Conservation (phyloP, 1,284 basidiomycete genomes). For the Chondrostereum purpureum region DNA sequence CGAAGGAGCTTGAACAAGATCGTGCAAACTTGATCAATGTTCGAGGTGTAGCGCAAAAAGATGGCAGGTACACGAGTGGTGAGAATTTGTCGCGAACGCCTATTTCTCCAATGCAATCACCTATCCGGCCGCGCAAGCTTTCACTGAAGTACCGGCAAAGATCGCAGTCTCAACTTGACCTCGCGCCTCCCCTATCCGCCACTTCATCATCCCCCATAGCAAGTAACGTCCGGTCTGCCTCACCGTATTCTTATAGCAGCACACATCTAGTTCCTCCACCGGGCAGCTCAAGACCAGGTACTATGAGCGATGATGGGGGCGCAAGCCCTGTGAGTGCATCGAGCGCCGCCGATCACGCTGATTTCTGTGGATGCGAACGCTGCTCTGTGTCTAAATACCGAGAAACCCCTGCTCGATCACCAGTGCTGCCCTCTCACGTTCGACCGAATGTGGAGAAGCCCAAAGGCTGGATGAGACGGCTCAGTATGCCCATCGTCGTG, state of each 20-base stretch:
- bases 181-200: constrained; percentile 1
- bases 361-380: constrained; percentile 54
- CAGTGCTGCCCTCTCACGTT: constrained; percentile 32
- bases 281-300: constrained; percentile 12
- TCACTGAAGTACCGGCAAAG: constrained; percentile 25
- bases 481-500: constrained; percentile 68
- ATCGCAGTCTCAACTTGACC: constrained; percentile 3
- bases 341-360: constrained; percentile 34
- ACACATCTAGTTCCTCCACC: constrained; percentile 37
- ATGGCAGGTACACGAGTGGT: not conserved
- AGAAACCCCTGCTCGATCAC: constrained; percentile 16
- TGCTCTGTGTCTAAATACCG: constrained; percentile 52
- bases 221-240: constrained; percentile 8
- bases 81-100: not conserved
- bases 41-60: constrained; percentile 14
- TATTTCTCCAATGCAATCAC: constrained; percentile 4
- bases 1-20: constrained; percentile 50
- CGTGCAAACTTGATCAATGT: constrained; percentile 31
- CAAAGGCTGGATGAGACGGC: constrained; percentile 65
- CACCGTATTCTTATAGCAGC: constrained; percentile 36
- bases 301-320: constrained; percentile 7
- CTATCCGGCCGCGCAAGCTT: constrained; percentile 26
- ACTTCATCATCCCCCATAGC: too few species aligned
- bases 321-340: constrained; percentile 12
- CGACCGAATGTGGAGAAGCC: constrained; percentile 48